These are phyloP conservation scores for Phaffomyces antillensis DNA, from an alignment of 805 yeast genomes.

Conservation along the genomic window DNA sequence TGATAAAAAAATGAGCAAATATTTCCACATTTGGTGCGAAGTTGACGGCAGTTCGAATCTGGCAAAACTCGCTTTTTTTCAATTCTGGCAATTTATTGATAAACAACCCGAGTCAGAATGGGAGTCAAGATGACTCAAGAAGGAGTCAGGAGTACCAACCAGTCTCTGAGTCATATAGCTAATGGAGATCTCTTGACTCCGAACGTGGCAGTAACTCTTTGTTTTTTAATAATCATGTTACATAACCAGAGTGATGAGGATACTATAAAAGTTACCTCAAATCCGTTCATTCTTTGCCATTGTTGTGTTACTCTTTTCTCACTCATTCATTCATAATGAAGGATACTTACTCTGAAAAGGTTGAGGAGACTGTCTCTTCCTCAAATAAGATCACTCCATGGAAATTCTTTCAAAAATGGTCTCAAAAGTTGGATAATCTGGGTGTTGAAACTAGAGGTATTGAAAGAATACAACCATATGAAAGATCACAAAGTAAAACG, in stretches of 20 bases:
- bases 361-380: background rate
- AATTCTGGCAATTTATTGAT: too few relatives aligned
- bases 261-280: too few relatives aligned
- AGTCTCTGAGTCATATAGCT: too few relatives aligned
- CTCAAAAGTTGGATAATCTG: constrained; percentile 41
- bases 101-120: too few relatives aligned
- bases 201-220: too few relatives aligned
- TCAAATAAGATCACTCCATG: constrained; percentile 15
- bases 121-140: too few relatives aligned
- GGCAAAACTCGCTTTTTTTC: background rate
- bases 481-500: constrained; percentile 38
- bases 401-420: constrained; percentile 25
- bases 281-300: too few relatives aligned
- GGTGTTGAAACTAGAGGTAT: constrained; percentile 79
- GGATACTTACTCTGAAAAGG: constrained; percentile 4
- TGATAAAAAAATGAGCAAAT: constrained; percentile 7
- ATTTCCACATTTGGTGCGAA: constrained; percentile 2
- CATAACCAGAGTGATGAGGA: too few relatives aligned
- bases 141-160: too few relatives aligned
- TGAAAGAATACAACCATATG: constrained; percentile 63
- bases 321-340: background rate
- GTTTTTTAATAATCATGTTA: too few relatives aligned
- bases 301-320: background rate
- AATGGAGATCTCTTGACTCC: too few relatives aligned
- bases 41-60: background rate